Evolutionary conservation across 495 filamentous ascomycete genomes (phyloP).

Genomic region (Tuber melanosporum): DNA sequence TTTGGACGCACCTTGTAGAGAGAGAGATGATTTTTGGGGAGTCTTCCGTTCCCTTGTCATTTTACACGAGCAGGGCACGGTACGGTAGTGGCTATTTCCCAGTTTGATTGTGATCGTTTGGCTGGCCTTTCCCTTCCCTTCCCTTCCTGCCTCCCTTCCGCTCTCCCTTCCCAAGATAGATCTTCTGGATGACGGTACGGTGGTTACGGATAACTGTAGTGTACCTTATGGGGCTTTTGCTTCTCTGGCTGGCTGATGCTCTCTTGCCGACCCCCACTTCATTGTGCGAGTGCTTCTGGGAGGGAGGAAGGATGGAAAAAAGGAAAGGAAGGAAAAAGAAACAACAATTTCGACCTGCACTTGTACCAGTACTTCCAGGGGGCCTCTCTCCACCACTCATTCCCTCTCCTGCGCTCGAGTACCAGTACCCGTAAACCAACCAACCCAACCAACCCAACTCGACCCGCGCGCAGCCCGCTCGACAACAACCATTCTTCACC

Average conservation of each 20-base stretch:
- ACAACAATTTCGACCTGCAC: neutral
- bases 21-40: neutral
- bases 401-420: neutral
- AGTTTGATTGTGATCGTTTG: neutral
- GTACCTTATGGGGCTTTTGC: neutral
- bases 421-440: neutral
- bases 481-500: neutral
- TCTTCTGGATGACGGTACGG: neutral
- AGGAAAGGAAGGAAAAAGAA: neutral
- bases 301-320: neutral
- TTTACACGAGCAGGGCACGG: neutral
- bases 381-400: neutral
- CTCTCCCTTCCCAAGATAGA: neutral
- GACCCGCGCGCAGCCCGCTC: neutral
- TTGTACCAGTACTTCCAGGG: too few species aligned
- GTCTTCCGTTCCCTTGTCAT: neutral
- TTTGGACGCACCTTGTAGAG: neutral
- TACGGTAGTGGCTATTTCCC: neutral
- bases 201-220: neutral
- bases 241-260: neutral
- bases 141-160: neutral
- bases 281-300: neutral
- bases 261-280: neutral
- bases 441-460: conserved; percentile 23
- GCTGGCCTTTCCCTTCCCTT: neutral